phyloP scores from a whole-genome alignment of 2,329 filamentous ascomycete genomes.

The Dothideomycetes sp. region DNA sequence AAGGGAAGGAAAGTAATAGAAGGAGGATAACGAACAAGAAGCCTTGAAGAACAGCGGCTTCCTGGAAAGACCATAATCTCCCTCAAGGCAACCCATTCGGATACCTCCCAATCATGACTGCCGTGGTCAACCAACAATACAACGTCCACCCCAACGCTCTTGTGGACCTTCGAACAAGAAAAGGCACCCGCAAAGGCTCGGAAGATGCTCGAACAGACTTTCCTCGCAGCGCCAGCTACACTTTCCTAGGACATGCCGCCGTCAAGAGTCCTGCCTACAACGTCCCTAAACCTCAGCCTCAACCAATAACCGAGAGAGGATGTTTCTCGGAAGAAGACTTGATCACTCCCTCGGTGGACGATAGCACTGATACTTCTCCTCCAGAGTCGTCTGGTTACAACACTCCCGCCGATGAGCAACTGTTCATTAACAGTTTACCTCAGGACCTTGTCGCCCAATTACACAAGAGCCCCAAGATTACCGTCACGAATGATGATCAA shows the following conservation, averaged over 20 bases:
- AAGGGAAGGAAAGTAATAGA: not conserved
- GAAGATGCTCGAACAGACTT: slow-evolving; percentile 24
- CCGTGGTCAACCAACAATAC: slow-evolving; percentile 1
- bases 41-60: not conserved
- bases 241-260: slow-evolving; percentile 37
- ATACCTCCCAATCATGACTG: slow-evolving; percentile 9
- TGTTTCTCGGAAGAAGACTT: slow-evolving; percentile 43
- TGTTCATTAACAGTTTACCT: slow-evolving; percentile 23
- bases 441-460: slow-evolving; percentile 24
- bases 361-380: slow-evolving; percentile 25
- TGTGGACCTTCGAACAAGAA: slow-evolving; percentile 1
- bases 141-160: not conserved
- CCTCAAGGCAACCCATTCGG: not conserved
- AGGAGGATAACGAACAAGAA: not conserved
- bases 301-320: slow-evolving; percentile 35
- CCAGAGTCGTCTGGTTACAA: slow-evolving; percentile 37
- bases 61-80: not conserved
- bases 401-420: slow-evolving; percentile 31
- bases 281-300: slow-evolving; percentile 15
- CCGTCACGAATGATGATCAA: slow-evolving; percentile 15
- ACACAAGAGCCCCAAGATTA: slow-evolving; percentile 25
- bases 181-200: not conserved
- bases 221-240: slow-evolving; percentile 50
- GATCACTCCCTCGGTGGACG: slow-evolving; percentile 24
- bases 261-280: slow-evolving; percentile 24